phyloP scores from a whole-genome alignment of 331 rosid species.

The Stylosanthes scabra region DNA sequence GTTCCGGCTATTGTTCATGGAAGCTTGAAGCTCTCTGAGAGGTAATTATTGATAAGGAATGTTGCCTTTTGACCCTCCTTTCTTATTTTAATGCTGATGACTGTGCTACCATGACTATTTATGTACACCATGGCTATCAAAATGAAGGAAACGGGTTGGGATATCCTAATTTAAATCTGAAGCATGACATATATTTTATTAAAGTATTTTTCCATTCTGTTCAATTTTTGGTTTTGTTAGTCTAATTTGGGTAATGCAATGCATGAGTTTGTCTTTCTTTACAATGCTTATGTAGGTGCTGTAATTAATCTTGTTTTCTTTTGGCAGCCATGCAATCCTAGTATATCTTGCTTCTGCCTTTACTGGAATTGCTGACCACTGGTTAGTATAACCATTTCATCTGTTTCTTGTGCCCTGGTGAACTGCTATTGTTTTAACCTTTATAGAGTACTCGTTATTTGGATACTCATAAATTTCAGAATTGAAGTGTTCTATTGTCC shows the following conservation, averaged over 20 bases:
- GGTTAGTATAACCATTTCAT: slow-evolving; percentile 57
- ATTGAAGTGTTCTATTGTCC: background rate
- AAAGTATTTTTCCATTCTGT: background rate
- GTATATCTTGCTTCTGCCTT: slow-evolving; percentile 75
- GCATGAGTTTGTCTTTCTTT: background rate
- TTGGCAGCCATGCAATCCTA: slow-evolving; percentile 88
- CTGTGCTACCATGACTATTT: background rate
- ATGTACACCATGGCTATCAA: slow-evolving; percentile 8
- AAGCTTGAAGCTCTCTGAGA: slow-evolving; percentile 74
- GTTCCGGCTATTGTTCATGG: slow-evolving; percentile 89
- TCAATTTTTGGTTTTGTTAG: background rate
- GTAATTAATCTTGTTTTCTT: slow-evolving; percentile 26
- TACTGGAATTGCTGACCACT: slow-evolving; percentile 81
- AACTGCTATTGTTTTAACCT: slow-evolving; percentile 10
- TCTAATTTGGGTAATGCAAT: background rate
- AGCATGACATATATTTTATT: background rate
- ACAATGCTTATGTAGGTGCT: background rate
- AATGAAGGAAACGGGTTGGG: background rate
- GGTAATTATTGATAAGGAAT: slow-evolving; percentile 44
- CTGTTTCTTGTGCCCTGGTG: slow-evolving; percentile 19
- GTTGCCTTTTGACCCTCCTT: slow-evolving; percentile 2
- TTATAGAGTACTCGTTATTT: background rate
- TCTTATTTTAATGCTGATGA: background rate
- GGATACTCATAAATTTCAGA: background rate
- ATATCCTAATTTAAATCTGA: background rate